Conservation (phyloP, 2,329 filamentous ascomycete species). For the Talaromyces sp. region DNA sequence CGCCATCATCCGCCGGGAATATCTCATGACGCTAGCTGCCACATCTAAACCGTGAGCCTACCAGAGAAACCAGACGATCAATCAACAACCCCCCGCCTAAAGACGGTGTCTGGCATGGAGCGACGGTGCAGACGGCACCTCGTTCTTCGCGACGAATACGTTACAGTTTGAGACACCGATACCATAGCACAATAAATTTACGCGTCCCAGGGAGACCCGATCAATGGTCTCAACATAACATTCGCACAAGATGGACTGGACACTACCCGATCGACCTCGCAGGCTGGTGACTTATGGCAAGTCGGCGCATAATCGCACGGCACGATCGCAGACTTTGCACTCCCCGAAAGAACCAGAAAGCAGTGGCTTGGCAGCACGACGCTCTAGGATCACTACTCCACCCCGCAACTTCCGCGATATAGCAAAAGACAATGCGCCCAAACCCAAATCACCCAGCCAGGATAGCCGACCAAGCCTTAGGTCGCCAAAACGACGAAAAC, state of each 20-base stretch:
- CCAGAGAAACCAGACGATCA: background rate
- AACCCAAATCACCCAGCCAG: conserved; percentile 32
- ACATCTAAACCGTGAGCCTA: background rate
- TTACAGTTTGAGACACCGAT: background rate
- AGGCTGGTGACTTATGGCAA: conserved; percentile 42
- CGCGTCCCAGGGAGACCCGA: background rate
- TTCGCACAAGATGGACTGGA: conserved; percentile 19
- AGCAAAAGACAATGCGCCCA: conserved; percentile 22
- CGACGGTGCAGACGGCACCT: conserved; percentile 1
- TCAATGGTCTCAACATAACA: background rate
- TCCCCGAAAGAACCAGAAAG: background rate
- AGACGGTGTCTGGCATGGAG: conserved; percentile 9
- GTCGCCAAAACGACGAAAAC: conserved; percentile 26
- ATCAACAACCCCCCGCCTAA: background rate
- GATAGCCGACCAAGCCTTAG: conserved; percentile 22
- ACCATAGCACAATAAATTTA: too few species aligned
- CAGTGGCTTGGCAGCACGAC: conserved; percentile 10
- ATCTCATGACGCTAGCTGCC: background rate
- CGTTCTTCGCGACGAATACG: conserved; percentile 4
- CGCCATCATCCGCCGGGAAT: background rate
- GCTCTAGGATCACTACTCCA: background rate
- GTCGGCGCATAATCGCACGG: conserved; percentile 17
- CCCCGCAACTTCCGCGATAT: background rate
- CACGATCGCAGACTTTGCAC: background rate
- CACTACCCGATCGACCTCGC: conserved; percentile 26